Evolutionary conservation across 352 stramenopile species (phyloP), one percentile per base, ranked within the genome.

Genomic region (Hyaloperonospora arabidopsidis): DNA sequence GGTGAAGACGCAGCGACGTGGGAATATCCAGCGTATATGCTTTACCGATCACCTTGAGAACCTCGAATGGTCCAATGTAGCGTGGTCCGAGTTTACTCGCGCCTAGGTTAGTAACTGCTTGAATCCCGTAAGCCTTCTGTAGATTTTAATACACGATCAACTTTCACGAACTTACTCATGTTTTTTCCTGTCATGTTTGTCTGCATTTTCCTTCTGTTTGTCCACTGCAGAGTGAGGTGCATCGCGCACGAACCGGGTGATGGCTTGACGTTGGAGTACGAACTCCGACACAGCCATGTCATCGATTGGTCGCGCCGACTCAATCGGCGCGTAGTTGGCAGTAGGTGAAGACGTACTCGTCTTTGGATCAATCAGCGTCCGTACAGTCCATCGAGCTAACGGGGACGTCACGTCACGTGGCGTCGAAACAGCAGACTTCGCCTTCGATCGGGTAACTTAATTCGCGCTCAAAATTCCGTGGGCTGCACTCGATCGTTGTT

Each of bases 1-100:
- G 23, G 28, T 52, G 45, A 1, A 41, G 28, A 0, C 25, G 45
- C 25, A 52, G n/a, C 1, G 25, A 22, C 6, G 28, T 7, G 15
- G 45, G 15, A 40, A 52, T 52, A 1, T 52, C 45, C 17, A 52
- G 32, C 11, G 29, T 41, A 23, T 52, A 29, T 5, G 45, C 45
- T n/a, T 52, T 18, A 1, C 25, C 45, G 5, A 29, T 21, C 17
- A 28, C 7, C 14, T 41, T n/a, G 5, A 11, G 10, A 52, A 25
- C 25, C 1, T 52, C n/a, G 13, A 52, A 52, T 5, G n/a, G 45
- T 3, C 45, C 45, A 29, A 52, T 41, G 3, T n/a, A 52, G 2
- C 17, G 28, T 29, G 28, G 45, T 4, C 1, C 14, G 7, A 52
- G 15, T 14, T 41, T 52, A 11, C n/a, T 39, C 32, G 45, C 15